Conservation (phyloP, 83 land plant species). For the Thuja plicata region DNA sequence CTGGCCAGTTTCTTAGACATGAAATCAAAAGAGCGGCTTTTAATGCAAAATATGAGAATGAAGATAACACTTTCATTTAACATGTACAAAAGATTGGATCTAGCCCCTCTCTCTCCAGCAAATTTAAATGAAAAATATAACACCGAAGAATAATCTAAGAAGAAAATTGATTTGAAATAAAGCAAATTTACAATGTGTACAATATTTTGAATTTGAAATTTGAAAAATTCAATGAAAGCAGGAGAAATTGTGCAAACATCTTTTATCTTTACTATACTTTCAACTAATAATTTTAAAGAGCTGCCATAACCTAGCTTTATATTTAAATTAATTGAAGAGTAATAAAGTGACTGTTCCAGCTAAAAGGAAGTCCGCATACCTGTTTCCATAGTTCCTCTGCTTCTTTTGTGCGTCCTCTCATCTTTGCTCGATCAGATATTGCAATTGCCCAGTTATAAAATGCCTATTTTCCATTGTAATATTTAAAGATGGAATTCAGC, state of each 20-base stretch:
- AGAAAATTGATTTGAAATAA: not conserved
- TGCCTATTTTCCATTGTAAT: constrained; percentile 46
- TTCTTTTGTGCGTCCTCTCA: constrained; percentile 96
- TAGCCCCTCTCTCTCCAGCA: not conserved
- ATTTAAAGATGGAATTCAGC: not conserved
- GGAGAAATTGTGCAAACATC: not conserved
- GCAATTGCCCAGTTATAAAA: constrained; percentile 99
- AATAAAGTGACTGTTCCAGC: not conserved
- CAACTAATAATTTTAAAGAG: not conserved
- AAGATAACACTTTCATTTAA: not conserved
- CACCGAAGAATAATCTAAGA: not conserved
- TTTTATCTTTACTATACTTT: not conserved
- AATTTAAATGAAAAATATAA: not conserved
- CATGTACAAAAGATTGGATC: not conserved
- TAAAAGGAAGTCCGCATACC: constrained; percentile 39
- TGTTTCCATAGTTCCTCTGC: constrained; percentile 98
- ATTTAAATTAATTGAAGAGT: not conserved
- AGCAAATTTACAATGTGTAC: not conserved
- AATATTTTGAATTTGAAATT: constrained; percentile 2
- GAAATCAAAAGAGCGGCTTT: not conserved
- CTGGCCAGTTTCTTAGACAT: not conserved
- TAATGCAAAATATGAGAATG: not conserved
- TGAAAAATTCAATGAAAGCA: not conserved
- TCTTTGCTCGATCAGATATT: constrained; percentile 97
- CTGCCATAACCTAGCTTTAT: not conserved